A percentile compares a stretch with the other conserved stretches of the same genome.
Conservation (phyloP, 1,284 basidiomycete species). For the Schizophyllum commune region DNA sequence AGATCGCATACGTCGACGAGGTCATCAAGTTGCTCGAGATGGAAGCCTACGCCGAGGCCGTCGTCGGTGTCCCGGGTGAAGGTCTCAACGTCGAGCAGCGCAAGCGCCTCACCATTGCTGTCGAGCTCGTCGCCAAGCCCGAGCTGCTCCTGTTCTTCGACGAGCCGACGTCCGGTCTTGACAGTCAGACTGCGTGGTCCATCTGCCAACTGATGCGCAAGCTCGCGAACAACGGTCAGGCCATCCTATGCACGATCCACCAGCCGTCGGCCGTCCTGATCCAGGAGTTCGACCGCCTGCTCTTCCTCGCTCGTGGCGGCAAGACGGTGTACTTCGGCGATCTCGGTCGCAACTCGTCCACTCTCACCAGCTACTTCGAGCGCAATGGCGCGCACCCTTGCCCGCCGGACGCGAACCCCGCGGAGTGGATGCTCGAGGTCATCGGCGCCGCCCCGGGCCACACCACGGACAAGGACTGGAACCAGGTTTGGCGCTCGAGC, state of each 20-base stretch:
- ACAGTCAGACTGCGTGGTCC: constrained; percentile 86
- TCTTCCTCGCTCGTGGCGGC: constrained; percentile 66
- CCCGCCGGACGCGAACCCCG: constrained; percentile 33
- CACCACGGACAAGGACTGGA: constrained; percentile 32
- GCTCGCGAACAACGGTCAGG: constrained; percentile 75
- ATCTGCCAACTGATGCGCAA: constrained; percentile 75
- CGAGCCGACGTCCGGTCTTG: constrained; percentile 52
- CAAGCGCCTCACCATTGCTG: constrained; percentile 47
- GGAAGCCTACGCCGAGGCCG: constrained; percentile 53
- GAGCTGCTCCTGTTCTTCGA: constrained; percentile 64
- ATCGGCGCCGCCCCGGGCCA: constrained; percentile 41
- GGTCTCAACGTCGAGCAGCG: constrained; percentile 44
- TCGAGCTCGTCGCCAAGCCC: constrained; percentile 31
- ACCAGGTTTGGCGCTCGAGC: constrained; percentile 21
- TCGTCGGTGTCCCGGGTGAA: constrained; percentile 57
- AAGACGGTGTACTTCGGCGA: constrained; percentile 77
- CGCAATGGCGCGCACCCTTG: constrained; percentile 45
- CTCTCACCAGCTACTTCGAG: constrained; percentile 66
- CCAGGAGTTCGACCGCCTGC: constrained; percentile 20
- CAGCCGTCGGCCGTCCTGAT: constrained; percentile 13
- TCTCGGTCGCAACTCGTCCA: constrained; percentile 49
- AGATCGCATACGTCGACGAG: constrained; percentile 64
- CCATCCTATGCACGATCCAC: constrained; percentile 14
- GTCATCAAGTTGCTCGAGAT: constrained; percentile 63
- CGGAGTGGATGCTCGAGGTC: constrained; percentile 19